Base-by-base conservation (phyloP, 139 green algal genomes). In the Dunaliella primolecta region DNA sequence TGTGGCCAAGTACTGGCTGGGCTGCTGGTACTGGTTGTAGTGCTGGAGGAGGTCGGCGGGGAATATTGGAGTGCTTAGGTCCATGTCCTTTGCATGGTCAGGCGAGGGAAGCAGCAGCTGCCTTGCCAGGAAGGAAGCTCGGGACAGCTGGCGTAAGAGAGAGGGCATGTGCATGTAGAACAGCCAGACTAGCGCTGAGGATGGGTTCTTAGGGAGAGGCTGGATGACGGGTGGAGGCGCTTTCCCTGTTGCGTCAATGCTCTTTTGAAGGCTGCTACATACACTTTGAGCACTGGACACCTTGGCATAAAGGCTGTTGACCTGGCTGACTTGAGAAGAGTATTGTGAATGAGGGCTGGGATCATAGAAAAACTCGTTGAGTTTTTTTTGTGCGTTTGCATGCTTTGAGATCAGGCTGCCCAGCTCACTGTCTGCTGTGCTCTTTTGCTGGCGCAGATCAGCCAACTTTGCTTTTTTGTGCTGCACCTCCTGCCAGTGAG, bases 141-240 rank as follows among this genome's bases (percentile, higher is more conserved):
- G 78, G 20, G 85, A 87, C 71, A 93, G 87, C 32, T 83, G 38
- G 15, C 87, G 82, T 55, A 93, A 76, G 46, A 89, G 34, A 0
- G 84, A 70, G 24, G 87, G 89, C 89, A 90, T 93, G 83, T 91
- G 78, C 70, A 92, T 78, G 82, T 91, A 91, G 82, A 92, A 92
- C 3, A 93, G 82, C 90, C 89, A 91, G 33, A 30, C 21, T 1
- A 57, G 71, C 0, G 89, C 89, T 0, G 21, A 23, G 23, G 3
- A 1, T 29, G 36, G 3, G 3, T 36, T 32, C 0, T 80, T 33
- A 0, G 90, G 90, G 36, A 93, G 81, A 0, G 88, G 90, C 70
- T 93, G 90, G 29, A 92, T 82, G 30, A 92, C 87, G 0, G 86
- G 57, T 0, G 74, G 1, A 21, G 90, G 90, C 0, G 89, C 57